phyloP scores from a whole-genome alignment of 2,329 filamentous ascomycete genomes.

The Ophiosphaerella korrae region DNA sequence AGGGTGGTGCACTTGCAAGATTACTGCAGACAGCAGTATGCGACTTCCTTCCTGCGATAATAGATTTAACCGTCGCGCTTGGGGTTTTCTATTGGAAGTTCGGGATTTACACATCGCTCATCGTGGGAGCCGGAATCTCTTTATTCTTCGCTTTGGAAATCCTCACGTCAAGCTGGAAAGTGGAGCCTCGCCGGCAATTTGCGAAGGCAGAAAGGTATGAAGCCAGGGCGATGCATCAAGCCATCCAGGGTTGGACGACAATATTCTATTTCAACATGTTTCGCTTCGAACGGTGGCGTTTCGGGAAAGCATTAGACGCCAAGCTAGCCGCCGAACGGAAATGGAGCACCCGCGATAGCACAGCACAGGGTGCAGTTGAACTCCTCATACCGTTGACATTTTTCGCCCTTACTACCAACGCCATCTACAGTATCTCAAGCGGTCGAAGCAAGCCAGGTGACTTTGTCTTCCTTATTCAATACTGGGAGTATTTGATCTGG shows the following conservation, averaged over 20 bases:
- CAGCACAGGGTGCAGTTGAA: conserved; percentile 8
- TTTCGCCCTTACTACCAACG: conserved; percentile 49
- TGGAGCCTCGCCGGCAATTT: conserved; percentile 1
- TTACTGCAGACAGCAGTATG: conserved; percentile 63
- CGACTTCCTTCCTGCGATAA: conserved; percentile 62
- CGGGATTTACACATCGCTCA: not conserved
- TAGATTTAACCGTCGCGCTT: conserved; percentile 56
- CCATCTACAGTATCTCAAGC: conserved; percentile 54
- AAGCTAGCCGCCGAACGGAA: conserved; percentile 4
- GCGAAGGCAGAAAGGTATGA: conserved; percentile 7
- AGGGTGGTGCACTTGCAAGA: conserved; percentile 61
- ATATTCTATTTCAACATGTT: conserved; percentile 56
- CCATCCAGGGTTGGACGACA: conserved; percentile 55
- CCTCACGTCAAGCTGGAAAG: conserved; percentile 3
- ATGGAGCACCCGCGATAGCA: conserved; percentile 3
- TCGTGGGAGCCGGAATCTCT: conserved; percentile 3
- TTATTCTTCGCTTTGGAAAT: conserved; percentile 3
- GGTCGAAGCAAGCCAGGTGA: conserved; percentile 59
- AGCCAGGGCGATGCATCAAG: conserved; percentile 14
- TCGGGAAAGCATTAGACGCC: conserved; percentile 1
- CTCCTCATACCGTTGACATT: conserved; percentile 9
- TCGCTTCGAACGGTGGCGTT: conserved; percentile 1
- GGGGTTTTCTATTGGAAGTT: conserved; percentile 8
- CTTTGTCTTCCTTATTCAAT: conserved; percentile 53
- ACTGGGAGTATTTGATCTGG: conserved; percentile 38